Conservation (phyloP, 768 basidiomycete species). For the Pulveroboletus ravenelii region DNA sequence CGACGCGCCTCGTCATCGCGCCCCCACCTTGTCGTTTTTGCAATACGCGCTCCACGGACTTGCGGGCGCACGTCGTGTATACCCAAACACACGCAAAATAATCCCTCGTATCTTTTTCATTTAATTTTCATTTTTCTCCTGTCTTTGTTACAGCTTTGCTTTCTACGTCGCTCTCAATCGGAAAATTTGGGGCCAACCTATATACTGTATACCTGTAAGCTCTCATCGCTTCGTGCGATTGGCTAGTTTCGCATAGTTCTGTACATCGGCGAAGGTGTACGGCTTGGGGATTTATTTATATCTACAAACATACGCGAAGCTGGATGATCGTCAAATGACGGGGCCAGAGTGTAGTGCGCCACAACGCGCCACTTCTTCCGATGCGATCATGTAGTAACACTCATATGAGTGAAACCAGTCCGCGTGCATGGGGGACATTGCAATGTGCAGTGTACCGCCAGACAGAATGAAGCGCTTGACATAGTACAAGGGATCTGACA, state of each 20-base stretch:
- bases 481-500: too few species aligned
- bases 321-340: neutral
- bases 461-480: too few species aligned
- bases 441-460: too few species aligned
- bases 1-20: neutral
- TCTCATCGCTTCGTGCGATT: neutral
- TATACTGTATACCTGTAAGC: slow-evolving; percentile 3
- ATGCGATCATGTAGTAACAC: too few species aligned
- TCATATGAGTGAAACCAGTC: too few species aligned
- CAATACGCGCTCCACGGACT: neutral
- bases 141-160: neutral
- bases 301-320: neutral
- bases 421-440: too few species aligned
- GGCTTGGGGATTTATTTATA: neutral
- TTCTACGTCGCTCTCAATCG: neutral
- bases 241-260: neutral
- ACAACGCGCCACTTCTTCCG: too few species aligned
- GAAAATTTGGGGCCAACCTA: neutral
- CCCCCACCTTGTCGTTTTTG: too few species aligned
- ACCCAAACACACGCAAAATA: neutral
- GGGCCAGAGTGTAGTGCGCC: too few species aligned
- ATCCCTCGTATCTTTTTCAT: too few species aligned
- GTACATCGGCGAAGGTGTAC: neutral
- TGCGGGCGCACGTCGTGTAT: neutral
- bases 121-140: neutral